Conservation (phyloP, 257 asterid genomes). For the Eucommia ulmoides region DNA sequence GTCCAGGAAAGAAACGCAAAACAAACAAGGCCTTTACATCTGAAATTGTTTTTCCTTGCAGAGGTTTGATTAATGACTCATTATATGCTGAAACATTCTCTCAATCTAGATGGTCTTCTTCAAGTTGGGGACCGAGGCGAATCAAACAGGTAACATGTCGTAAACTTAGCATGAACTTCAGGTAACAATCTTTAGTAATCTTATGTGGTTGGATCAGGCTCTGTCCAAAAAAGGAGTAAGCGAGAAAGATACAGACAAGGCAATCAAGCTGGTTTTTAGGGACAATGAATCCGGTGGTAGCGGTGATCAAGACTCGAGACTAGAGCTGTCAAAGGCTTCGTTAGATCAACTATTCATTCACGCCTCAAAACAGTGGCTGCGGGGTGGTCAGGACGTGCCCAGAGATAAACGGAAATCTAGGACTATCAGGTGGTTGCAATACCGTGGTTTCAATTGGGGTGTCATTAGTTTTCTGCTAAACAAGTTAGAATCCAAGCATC, state of each 20-base stretch:
- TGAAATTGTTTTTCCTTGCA: conserved; percentile 18
- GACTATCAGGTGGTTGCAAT: conserved; percentile 79
- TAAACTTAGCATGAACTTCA: too few relatives aligned
- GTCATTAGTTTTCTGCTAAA: conserved; percentile 33
- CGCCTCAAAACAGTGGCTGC: conserved; percentile 80
- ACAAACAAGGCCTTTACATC: conserved; percentile 9
- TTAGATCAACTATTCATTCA: conserved; percentile 48
- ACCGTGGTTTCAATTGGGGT: conserved; percentile 81
- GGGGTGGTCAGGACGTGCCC: conserved; percentile 36
- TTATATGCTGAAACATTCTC: conserved; percentile 77
- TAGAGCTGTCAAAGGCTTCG: conserved; percentile 53
- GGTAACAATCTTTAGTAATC: conserved; percentile 1
- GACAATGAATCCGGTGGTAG: conserved; percentile 14
- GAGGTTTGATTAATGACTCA: conserved; percentile 80
- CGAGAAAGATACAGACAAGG: conserved; percentile 44
- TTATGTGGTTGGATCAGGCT: conserved; percentile 27
- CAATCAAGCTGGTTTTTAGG: conserved; percentile 50
- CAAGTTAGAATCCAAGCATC: conserved; percentile 40
- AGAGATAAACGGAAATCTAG: conserved; percentile 60
- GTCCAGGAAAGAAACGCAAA: too few relatives aligned
- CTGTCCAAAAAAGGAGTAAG: conserved; percentile 56
- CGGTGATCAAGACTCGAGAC: conserved; percentile 36
- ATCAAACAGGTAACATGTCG: conserved; percentile 78
- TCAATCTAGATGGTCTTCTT: conserved; percentile 87
- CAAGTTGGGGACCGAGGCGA: conserved; percentile 90